Percentiles rank a stretch among this genome's conserved stretches.
Evolutionary conservation across 768 basidiomycete species (phyloP).

Genomic region (Holtermanniella nyarrowii): DNA sequence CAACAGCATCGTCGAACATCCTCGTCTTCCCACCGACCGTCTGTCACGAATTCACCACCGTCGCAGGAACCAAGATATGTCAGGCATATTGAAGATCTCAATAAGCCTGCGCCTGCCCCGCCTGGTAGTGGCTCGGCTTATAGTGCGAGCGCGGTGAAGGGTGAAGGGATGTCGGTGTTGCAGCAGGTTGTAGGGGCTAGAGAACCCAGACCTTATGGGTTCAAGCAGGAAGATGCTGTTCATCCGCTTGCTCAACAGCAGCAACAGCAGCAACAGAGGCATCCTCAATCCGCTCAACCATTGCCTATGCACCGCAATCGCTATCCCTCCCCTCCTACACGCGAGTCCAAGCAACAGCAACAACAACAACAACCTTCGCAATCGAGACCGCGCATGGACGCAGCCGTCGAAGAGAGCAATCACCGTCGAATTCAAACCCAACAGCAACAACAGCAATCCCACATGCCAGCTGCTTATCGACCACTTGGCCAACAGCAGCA

Average conservation of each 20-base stretch:
- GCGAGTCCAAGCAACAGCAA: conserved; percentile 5
- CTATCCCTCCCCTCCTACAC: too few species aligned
- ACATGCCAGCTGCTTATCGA: too few species aligned
- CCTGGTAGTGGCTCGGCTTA: neutral
- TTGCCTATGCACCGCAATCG: too few species aligned
- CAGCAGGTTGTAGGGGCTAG: conserved; percentile 28
- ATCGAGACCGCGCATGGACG: conserved; percentile 30
- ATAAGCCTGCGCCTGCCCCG: conserved; percentile 9
- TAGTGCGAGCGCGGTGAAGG: neutral
- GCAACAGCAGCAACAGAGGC: conserved; percentile 17
- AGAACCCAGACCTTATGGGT: conserved; percentile 31
- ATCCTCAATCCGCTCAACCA: conserved; percentile 2
- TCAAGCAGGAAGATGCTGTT: conserved; percentile 7
- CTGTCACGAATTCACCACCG: neutral
- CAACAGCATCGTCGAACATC: too few species aligned
- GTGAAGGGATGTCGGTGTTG: conserved; percentile 7
- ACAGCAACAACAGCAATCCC: too few species aligned
- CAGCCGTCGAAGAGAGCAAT: conserved; percentile 21
- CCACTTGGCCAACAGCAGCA: too few species aligned
- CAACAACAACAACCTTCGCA: conserved; percentile 22
- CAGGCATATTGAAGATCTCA: conserved; percentile 21
- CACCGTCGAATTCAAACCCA: conserved; percentile 17
- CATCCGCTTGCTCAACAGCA: too few species aligned
- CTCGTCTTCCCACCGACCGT: too few species aligned
- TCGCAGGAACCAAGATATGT: conserved; percentile 4